Conservation (phyloP, 106 monocot genomes). For the Xerophyta viscosa region DNA sequence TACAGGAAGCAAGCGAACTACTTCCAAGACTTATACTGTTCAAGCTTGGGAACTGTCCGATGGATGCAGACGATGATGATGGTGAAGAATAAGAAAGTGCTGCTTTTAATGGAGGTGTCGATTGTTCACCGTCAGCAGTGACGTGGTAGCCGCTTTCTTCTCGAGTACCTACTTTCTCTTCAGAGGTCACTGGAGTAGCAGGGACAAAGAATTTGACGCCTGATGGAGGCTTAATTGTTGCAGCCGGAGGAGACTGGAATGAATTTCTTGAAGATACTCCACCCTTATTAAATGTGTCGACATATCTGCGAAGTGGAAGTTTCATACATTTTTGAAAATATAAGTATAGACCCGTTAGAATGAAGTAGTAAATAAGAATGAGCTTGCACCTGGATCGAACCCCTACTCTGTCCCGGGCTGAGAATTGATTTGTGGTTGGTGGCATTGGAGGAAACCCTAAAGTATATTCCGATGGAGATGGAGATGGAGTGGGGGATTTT, state of each 20-base stretch:
- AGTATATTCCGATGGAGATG: constrained; percentile 21
- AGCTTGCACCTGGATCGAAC: constrained; percentile 65
- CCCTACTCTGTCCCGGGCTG: constrained; percentile 60
- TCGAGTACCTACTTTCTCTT: constrained; percentile 17
- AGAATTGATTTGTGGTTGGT: constrained; percentile 77
- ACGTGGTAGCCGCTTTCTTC: constrained; percentile 12
- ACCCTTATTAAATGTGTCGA: constrained; percentile 94
- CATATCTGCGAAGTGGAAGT: constrained; percentile 44
- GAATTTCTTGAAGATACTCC: constrained; percentile 26
- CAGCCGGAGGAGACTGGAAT: constrained; percentile 45
- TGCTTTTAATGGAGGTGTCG: constrained; percentile 17
- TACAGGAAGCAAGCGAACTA: constrained; percentile 14
- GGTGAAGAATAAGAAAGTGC: constrained; percentile 23
- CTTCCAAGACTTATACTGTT: constrained; percentile 36
- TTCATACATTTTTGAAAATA: too few relatives aligned
- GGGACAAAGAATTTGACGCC: constrained; percentile 75
- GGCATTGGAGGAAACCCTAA: constrained; percentile 72
- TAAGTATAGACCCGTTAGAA: too few relatives aligned
- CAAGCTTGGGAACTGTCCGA: constrained; percentile 76
- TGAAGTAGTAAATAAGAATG: too few relatives aligned
- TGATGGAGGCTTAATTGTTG: constrained; percentile 44
- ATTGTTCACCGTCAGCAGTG: constrained; percentile 12
- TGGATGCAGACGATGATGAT: constrained; percentile 16
- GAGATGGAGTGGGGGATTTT: constrained; percentile 16
- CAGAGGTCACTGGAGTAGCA: constrained; percentile 23